Evolutionary conservation across 352 stramenopile species (phyloP).

Genomic region (Plasmopara halstedii): DNA sequence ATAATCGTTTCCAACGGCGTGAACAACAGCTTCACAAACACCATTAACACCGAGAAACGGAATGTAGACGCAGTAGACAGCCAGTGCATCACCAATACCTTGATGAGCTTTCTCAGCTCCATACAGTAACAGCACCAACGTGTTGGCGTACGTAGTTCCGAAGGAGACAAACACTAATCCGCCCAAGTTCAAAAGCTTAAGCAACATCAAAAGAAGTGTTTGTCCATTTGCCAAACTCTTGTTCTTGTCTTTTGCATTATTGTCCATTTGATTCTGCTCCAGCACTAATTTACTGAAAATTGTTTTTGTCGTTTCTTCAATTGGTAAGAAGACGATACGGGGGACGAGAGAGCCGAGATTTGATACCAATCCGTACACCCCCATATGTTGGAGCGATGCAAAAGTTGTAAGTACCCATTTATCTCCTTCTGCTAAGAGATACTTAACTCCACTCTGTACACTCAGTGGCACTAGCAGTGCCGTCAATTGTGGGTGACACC

Average conservation of each 20-base stretch:
- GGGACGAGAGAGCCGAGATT: slow-evolving; percentile 94
- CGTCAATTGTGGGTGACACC: slow-evolving; percentile 57
- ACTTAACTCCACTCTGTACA: slow-evolving; percentile 94
- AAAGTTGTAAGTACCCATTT: slow-evolving; percentile 91
- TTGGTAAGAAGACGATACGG: slow-evolving; percentile 92
- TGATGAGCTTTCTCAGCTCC: slow-evolving; percentile 56
- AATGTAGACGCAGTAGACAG: slow-evolving; percentile 92
- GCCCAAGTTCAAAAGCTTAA: slow-evolving; percentile 81
- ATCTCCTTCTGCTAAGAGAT: slow-evolving; percentile 95
- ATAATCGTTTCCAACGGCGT: slow-evolving; percentile 67
- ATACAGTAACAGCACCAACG: slow-evolving; percentile 74
- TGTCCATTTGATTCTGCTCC: slow-evolving; percentile 15
- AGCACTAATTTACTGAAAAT: slow-evolving; percentile 90
- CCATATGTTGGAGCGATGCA: slow-evolving; percentile 90
- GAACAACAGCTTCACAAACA: slow-evolving; percentile 94
- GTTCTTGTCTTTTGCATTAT: slow-evolving; percentile 20
- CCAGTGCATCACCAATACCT: slow-evolving; percentile 47
- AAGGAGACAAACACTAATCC: slow-evolving; percentile 83
- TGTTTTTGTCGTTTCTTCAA: slow-evolving; percentile 94
- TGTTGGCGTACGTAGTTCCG: slow-evolving; percentile 72
- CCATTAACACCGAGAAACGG: slow-evolving; percentile 93
- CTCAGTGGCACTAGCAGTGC: slow-evolving; percentile 65
- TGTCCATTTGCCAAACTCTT: slow-evolving; percentile 24
- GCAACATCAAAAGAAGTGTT: slow-evolving; percentile 56
- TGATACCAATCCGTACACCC: slow-evolving; percentile 94